Evolutionary conservation across 805 yeast species (phyloP).

Genomic region (Kazachstania bromeliacearum): DNA sequence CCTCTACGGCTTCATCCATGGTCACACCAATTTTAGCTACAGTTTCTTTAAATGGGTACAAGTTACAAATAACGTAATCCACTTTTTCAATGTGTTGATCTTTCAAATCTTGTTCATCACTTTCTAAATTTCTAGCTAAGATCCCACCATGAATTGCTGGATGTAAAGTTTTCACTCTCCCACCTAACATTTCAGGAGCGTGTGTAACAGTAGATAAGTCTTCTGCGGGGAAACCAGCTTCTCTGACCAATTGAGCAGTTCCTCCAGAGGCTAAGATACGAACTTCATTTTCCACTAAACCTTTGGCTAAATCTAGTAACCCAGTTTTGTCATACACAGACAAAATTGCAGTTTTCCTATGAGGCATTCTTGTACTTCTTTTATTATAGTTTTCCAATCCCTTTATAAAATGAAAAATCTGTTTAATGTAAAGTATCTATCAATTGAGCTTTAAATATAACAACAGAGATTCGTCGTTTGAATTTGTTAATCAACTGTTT

Average conservation of each 20-base stretch:
- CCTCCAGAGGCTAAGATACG: conserved; percentile 96
- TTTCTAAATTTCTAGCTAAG: conserved; percentile 83
- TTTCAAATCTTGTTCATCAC: conserved; percentile 80
- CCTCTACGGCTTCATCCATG: conserved; percentile 95
- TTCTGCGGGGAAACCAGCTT: conserved; percentile 96
- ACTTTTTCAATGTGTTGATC: conserved; percentile 92
- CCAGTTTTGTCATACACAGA: conserved; percentile 98
- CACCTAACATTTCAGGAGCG: conserved; percentile 98
- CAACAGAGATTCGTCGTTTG: background rate
- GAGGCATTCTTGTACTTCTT: conserved; percentile 9
- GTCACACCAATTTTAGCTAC: conserved; percentile 93
- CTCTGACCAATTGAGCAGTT: conserved; percentile 87
- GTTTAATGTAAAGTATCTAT: background rate
- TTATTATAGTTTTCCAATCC: too few species aligned
- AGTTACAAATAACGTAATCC: conserved; percentile 93
- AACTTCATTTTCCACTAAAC: conserved; percentile 78
- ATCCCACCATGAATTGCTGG: conserved; percentile 99
- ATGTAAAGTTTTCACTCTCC: conserved; percentile 95
- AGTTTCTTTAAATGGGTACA: conserved; percentile 97
- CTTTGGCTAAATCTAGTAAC: conserved; percentile 89
- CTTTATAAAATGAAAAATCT: too few species aligned
- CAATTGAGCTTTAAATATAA: background rate
- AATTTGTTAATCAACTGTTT: background rate
- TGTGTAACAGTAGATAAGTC: conserved; percentile 93
- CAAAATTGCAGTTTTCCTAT: conserved; percentile 80